Evolutionary conservation across 306 rosid species (phyloP), one percentile per base, ranked within the genome.

Genomic region (Pyrus pyrifolia): DNA sequence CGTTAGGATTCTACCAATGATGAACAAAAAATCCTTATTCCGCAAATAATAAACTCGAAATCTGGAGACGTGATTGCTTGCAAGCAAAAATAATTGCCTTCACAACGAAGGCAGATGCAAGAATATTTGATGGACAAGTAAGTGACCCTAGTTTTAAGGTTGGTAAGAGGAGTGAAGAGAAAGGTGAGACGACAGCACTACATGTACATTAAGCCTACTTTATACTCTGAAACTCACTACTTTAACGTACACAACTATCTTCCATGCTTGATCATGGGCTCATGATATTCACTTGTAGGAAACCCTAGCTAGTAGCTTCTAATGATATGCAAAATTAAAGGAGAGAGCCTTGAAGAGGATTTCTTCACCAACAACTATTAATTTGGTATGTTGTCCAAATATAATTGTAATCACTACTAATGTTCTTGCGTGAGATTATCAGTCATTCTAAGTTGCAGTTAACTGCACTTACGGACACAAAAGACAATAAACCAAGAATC

Each of bases 21-120:
- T 15, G 55, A 49, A 15, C 8, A 15, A 15, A 49, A 15, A 49
- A 2, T 14, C 18, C 21, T 49, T 15, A 15, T 49, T 49, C 55
- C 15, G 55, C 55, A 14, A 49, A 49, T 49, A 49, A 46, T 49
- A 49, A 49, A 49, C 55, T 49, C 21, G 6, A 49, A 1, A 14
- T 49, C 8, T 49, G 55, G 55, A 49, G 21, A n/a, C 15, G 42
- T 67, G 70, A 6, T 8, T 38, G 21, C 3, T 44, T 13, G 59
- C 59, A 68, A 68, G 59, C 40, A 44, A 68, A 23, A 44, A 2
- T 49, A 46, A 75, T n/a, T 81, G 80, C 82, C 89, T 83, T 81
- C 75, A 33, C 19, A 62, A 51, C 38, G 75, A 84, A 84, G 86
- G 85, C 77, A 86, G 78, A 72, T 76, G 73, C 25, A 30, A 53